phyloP scores from a whole-genome alignment of 371 early-diverging fungal species.

The Rhizopus stolonifer region DNA sequence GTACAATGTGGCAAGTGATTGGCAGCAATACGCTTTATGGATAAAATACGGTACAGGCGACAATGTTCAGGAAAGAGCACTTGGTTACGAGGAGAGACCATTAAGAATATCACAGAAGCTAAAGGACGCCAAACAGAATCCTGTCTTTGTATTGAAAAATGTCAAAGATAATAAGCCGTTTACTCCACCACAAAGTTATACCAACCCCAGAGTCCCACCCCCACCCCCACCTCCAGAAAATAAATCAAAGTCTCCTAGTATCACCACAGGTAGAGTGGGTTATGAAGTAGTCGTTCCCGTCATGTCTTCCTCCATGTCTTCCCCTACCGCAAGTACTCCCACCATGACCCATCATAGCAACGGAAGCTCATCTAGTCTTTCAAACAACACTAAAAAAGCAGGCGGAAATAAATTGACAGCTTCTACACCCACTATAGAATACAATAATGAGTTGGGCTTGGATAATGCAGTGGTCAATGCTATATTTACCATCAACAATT shows the following conservation, averaged over 20 bases:
- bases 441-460: conserved; percentile 44
- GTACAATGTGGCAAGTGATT: conserved; percentile 88
- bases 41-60: conserved; percentile 64
- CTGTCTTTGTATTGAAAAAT: conserved; percentile 78
- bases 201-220: conserved; percentile 16
- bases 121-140: conserved; percentile 72
- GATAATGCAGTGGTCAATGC: conserved; percentile 50
- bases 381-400: conserved; percentile 15
- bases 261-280: conserved; percentile 33
- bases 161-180: conserved; percentile 64
- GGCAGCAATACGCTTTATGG: conserved; percentile 85
- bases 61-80: conserved; percentile 63
- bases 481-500: conserved; percentile 42
- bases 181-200: conserved; percentile 27
- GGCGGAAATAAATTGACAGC: background rate
- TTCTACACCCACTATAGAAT: conserved; percentile 23
- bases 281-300: conserved; percentile 47
- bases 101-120: conserved; percentile 76
- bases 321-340: conserved; percentile 27
- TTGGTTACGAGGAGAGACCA: conserved; percentile 84
- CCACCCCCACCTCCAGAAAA: conserved; percentile 14
- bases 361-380: background rate
- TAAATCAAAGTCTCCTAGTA: conserved; percentile 2
- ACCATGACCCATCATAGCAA: background rate
- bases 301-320: conserved; percentile 45